A percentile compares a stretch with the other conserved stretches of the same genome.
Conservation (phyloP, 805 yeast species). For the Starmerella floricola region DNA sequence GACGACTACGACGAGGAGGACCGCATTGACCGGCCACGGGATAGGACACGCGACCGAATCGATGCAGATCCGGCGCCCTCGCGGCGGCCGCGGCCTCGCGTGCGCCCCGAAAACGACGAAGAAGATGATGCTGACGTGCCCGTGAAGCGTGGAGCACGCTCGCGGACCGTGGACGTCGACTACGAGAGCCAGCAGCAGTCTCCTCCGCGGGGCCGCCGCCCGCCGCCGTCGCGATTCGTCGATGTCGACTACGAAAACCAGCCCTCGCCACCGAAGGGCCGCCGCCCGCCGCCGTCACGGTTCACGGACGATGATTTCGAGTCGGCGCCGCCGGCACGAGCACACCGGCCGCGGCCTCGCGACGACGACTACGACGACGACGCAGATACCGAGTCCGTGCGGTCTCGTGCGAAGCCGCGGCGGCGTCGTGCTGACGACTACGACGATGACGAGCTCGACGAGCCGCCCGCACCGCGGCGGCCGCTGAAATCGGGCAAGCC, state of each 20-base stretch:
- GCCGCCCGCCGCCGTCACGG: no score
- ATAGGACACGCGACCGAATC: no score
- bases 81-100: no score
- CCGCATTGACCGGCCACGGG: no score
- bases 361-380: neutral
- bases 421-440: constrained; percentile 3
- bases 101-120: no score
- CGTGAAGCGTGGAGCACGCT: no score
- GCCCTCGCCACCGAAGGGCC: no score
- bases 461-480: neutral
- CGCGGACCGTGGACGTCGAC: neutral
- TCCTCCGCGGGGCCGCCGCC: neutral
- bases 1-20: constrained; percentile 2
- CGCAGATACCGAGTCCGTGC: neutral
- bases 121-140: constrained; percentile 1
- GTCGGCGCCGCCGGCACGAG: neutral
- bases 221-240: neutral
- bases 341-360: neutral
- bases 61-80: no score
- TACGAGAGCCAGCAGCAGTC: neutral
- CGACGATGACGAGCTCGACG: constrained; percentile 4
- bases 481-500: no score
- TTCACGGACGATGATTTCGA: no score
- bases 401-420: neutral
- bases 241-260: constrained; percentile 1